A percentile compares a stretch with the other conserved stretches of the same genome.
Conservation (phyloP, 2,329 filamentous ascomycete species). For the Penicillium sp. region DNA sequence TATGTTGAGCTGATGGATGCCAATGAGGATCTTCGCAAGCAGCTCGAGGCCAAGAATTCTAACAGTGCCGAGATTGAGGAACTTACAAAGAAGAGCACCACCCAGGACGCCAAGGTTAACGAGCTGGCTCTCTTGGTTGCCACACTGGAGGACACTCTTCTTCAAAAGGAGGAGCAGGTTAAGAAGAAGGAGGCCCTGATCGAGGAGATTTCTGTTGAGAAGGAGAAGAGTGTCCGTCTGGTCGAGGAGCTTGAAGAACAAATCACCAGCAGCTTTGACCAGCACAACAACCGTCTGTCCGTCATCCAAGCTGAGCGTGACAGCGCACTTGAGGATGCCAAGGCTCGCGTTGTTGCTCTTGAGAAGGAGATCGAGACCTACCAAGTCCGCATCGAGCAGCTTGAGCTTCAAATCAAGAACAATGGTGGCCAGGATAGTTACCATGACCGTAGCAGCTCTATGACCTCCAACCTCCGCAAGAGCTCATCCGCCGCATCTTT, state of each 20-base stretch:
- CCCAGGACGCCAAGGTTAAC: conserved; percentile 59
- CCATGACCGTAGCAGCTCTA: conserved; percentile 59
- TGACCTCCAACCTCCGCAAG: conserved; percentile 74
- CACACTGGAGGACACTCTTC: conserved; percentile 47
- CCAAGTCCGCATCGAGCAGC: conserved; percentile 58
- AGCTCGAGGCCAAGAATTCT: conserved; percentile 38
- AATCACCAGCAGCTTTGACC: conserved; percentile 90
- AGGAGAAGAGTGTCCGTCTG: conserved; percentile 86
- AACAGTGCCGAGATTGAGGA: conserved; percentile 38
- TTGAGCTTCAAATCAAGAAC: conserved; percentile 60
- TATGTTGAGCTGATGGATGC: conserved; percentile 42
- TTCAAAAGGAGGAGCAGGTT: conserved; percentile 44
- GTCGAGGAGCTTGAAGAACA: conserved; percentile 97
- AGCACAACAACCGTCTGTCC: conserved; percentile 89
- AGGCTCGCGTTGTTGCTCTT: conserved; percentile 60
- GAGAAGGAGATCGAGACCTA: conserved; percentile 66
- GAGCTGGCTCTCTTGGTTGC: conserved; percentile 54
- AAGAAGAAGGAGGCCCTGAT: conserved; percentile 48
- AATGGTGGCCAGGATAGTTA: conserved; percentile 33
- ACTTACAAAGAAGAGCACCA: conserved; percentile 39
- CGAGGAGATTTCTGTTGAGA: conserved; percentile 59
- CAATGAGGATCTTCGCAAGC: conserved; percentile 41
- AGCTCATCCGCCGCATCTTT: conserved; percentile 78
- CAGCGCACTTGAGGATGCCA: conserved; percentile 75
- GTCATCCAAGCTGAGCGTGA: conserved; percentile 74